phyloP scores from a whole-genome alignment of 495 filamentous ascomycete species.

The Copromyces sp. region DNA sequence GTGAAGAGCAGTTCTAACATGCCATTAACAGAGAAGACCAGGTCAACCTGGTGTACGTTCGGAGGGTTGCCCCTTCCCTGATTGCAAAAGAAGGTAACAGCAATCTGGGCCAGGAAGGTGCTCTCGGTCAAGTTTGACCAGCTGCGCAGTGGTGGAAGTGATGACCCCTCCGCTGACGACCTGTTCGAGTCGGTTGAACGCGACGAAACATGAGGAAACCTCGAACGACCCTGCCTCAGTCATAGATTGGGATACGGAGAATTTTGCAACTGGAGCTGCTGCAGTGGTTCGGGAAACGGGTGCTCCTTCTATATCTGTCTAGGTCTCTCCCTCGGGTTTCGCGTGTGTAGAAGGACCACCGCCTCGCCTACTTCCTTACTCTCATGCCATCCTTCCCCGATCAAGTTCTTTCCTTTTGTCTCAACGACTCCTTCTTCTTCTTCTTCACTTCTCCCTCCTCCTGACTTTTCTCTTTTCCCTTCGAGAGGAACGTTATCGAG shows the following conservation, averaged over 20 bases:
- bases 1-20: neutral
- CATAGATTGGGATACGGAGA: conserved; percentile 2
- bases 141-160: neutral
- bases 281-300: neutral
- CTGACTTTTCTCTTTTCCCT: neutral
- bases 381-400: neutral
- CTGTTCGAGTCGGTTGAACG: neutral
- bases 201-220: neutral
- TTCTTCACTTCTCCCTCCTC: conserved; percentile 2
- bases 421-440: conserved; percentile 5
- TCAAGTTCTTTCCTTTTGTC: neutral
- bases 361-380: neutral
- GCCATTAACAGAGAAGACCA: neutral
- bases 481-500: neutral
- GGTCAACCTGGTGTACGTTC: neutral
- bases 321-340: neutral
- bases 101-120: neutral
- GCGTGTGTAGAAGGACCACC: neutral
- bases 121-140: neutral
- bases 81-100: neutral
- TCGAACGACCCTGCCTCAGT: neutral
- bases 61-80: neutral
- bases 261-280: neutral
- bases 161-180: neutral
- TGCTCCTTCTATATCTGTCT: conserved; percentile 22